Conservation (phyloP, 805 yeast species). For the Wickerhamiella domercqiae region DNA sequence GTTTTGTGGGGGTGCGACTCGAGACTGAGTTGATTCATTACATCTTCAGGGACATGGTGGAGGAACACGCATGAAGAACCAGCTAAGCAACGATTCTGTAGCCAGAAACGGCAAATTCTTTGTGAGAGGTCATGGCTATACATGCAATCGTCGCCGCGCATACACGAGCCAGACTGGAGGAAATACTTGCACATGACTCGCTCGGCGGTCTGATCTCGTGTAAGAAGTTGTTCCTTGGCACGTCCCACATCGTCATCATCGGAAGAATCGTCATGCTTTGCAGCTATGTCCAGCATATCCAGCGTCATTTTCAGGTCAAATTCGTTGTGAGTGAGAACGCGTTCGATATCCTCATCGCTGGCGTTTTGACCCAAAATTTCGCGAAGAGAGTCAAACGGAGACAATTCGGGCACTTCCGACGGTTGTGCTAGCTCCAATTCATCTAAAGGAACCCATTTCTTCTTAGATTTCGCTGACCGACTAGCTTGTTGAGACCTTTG, state of each 20-base stretch:
- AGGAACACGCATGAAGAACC: conserved; percentile 30
- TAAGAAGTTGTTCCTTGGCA: conserved; percentile 8
- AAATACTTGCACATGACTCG: conserved; percentile 29
- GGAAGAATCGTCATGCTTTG: not conserved
- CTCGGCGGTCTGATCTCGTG: conserved; percentile 16
- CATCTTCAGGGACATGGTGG: conserved; percentile 25
- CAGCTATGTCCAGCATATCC: conserved; percentile 13
- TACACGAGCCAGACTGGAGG: conserved; percentile 29
- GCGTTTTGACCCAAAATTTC: conserved; percentile 23
- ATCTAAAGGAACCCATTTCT: conserved; percentile 7
- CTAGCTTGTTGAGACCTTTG: no score
- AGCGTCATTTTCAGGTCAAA: conserved; percentile 23
- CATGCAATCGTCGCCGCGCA: conserved; percentile 30
- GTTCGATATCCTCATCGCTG: conserved; percentile 24
- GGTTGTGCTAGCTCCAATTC: not conserved
- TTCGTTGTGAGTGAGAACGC: conserved; percentile 25
- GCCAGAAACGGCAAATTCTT: conserved; percentile 34
- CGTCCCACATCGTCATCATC: conserved; percentile 1
- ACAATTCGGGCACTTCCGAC: conserved; percentile 1
- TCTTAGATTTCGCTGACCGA: not conserved
- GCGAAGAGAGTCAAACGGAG: conserved; percentile 28
- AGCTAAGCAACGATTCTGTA: conserved; percentile 30
- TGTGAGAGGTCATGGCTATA: conserved; percentile 31
- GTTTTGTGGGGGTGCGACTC: not conserved
- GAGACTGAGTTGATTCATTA: not conserved